Evolutionary conservation across 164 flowering plant genomes (phyloP).

Genomic region (Vitis riparia): DNA sequence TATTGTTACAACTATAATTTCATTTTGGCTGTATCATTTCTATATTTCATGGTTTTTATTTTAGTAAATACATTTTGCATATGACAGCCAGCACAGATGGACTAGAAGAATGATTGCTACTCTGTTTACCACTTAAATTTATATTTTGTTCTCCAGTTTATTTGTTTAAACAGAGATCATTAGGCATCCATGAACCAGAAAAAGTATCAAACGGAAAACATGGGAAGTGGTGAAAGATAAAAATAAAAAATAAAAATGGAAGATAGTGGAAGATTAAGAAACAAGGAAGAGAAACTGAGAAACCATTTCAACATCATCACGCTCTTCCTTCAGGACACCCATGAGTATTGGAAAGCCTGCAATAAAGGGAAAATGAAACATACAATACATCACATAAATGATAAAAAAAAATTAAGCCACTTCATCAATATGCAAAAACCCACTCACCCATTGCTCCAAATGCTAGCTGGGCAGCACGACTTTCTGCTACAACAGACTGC

Average conservation of each 20-base stretch:
- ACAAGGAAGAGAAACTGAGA: conserved; percentile 1
- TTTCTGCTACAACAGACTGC: conserved; percentile 91
- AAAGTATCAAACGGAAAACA: neutral
- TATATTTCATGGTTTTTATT: no score
- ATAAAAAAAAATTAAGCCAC: neutral
- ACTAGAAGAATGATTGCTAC: neutral
- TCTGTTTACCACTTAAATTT: neutral
- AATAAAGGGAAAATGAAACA: conserved; percentile 14
- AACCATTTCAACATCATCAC: conserved; percentile 97
- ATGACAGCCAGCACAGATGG: no score
- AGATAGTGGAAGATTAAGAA: neutral
- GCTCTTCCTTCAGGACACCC: conserved; percentile 84
- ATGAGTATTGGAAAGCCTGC: conserved; percentile 91
- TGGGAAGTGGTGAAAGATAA: neutral
- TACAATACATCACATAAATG: neutral
- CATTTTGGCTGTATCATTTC: no score
- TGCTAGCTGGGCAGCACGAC: conserved; percentile 79
- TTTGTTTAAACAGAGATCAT: neutral
- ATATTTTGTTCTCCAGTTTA: neutral
- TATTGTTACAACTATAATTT: no score
- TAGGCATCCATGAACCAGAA: neutral
- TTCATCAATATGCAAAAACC: conserved; percentile 2
- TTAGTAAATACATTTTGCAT: no score
- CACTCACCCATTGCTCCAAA: conserved; percentile 93
- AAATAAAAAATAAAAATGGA: neutral